phyloP scores from a whole-genome alignment of 2,329 filamentous ascomycete species.

The Dactylonectria macrodidyma region DNA sequence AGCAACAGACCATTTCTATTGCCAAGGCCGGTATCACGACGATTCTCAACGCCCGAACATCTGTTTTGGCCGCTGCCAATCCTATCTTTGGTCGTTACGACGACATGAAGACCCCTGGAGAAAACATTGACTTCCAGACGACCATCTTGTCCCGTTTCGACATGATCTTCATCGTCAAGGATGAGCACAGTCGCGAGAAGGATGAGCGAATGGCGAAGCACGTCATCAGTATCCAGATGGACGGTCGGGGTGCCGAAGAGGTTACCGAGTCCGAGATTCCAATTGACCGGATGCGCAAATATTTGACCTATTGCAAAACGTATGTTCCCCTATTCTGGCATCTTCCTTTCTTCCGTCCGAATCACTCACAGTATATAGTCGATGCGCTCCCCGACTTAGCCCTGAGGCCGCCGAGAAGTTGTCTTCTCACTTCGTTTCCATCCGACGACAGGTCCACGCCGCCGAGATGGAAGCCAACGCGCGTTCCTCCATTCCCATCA shows the following conservation, averaged over 20 bases:
- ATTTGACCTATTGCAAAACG: conserved; percentile 97
- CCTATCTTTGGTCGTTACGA: conserved; percentile 98
- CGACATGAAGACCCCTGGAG: conserved; percentile 95
- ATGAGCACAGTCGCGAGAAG: conserved; percentile 90
- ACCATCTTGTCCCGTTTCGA: conserved; percentile 98
- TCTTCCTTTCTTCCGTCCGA: too few relatives aligned
- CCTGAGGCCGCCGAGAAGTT: conserved; percentile 95
- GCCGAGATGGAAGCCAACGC: conserved; percentile 91
- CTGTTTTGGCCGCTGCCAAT: conserved; percentile 95
- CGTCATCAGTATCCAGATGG: conserved; percentile 98
- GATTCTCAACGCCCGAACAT: conserved; percentile 95
- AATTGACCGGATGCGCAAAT: conserved; percentile 97
- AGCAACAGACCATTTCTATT: conserved; percentile 99
- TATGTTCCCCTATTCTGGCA: conserved; percentile 63
- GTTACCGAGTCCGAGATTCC: conserved; percentile 89
- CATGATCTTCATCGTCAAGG: conserved; percentile 99
- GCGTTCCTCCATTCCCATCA: conserved; percentile 96
- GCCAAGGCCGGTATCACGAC: conserved; percentile 99
- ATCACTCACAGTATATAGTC: conserved; percentile 66
- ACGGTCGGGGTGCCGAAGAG: conserved; percentile 85
- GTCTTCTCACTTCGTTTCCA: conserved; percentile 96
- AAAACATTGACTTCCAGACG: conserved; percentile 99
- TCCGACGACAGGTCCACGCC: conserved; percentile 92
- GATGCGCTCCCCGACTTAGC: conserved; percentile 92
- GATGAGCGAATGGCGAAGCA: conserved; percentile 96